phyloP scores from a whole-genome alignment of 495 filamentous ascomycete genomes.

The Pseudevernia furfuracea region DNA sequence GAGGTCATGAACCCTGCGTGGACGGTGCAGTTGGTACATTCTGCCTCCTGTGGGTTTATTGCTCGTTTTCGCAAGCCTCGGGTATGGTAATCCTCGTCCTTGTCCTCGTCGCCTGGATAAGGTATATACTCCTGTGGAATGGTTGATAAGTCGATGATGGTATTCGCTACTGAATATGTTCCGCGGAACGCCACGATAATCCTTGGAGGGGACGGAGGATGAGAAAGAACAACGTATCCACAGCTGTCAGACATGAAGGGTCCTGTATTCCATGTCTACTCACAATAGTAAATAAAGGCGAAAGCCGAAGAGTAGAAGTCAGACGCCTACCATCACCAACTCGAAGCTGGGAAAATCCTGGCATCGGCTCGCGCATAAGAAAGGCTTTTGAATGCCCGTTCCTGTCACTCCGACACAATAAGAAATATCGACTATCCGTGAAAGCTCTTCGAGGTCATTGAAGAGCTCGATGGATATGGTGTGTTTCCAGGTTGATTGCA shows the following conservation, averaged over 20 bases:
- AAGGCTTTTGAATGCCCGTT: constrained; percentile 68
- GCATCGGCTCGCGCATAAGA: constrained; percentile 78
- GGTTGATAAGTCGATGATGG: constrained; percentile 78
- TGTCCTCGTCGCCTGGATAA: constrained; percentile 55
- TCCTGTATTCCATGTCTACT: constrained; percentile 77
- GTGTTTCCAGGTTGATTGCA: constrained; percentile 1
- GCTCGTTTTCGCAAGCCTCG: constrained; percentile 17
- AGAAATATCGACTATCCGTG: constrained; percentile 84
- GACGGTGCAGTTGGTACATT: constrained; percentile 79
- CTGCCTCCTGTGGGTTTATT: constrained; percentile 29
- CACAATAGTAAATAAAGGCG: neutral
- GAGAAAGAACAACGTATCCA: constrained; percentile 85
- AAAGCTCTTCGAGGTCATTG: constrained; percentile 71
- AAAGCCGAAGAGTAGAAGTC: neutral
- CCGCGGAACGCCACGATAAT: constrained; percentile 93
- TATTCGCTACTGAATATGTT: constrained; percentile 87
- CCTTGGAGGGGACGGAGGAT: constrained; percentile 47
- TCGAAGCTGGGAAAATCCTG: constrained; percentile 69
- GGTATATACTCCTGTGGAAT: constrained; percentile 85
- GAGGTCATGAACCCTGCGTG: constrained; percentile 82
- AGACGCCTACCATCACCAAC: constrained; percentile 46
- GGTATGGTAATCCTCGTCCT: constrained; percentile 19
- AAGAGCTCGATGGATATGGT: constrained; percentile 62
- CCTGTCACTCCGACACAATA: constrained; percentile 84
- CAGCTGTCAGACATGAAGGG: constrained; percentile 81